Conservation (phyloP, 1,284 basidiomycete genomes). For the Salmacisia buchloeana region DNA sequence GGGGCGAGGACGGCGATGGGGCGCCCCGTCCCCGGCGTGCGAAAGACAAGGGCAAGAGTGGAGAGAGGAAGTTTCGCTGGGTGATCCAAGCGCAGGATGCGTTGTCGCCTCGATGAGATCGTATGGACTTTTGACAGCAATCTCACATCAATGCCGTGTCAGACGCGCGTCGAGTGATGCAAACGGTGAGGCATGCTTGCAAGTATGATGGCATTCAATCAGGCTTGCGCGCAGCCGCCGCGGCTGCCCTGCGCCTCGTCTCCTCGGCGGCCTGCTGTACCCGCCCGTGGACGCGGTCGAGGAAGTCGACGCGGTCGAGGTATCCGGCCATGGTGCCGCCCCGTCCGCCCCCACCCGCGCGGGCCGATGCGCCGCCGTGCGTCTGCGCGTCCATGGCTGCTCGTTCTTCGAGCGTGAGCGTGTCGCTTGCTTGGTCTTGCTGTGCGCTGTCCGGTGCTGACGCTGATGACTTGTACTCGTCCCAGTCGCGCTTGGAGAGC, state of each 20-base stretch:
- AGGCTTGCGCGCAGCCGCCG: too few relatives aligned
- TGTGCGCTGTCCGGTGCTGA: neutral
- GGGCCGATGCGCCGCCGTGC: conserved; percentile 24
- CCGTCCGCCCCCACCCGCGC: too few relatives aligned
- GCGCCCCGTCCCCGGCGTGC: too few relatives aligned
- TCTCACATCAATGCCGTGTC: neutral
- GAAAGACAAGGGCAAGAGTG: neutral
- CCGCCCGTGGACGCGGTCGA: conserved; percentile 42
- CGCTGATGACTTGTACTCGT: conserved; percentile 17
- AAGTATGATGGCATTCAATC: too few relatives aligned
- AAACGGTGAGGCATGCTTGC: neutral
- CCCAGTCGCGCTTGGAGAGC: conserved; percentile 48
- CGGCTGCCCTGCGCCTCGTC: neutral
- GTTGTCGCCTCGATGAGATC: neutral
- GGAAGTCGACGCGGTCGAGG: conserved; percentile 40
- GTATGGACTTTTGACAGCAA: neutral
- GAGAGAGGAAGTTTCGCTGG: neutral
- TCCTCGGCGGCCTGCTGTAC: conserved; percentile 13
- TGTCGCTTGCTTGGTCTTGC: neutral
- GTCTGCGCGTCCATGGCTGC: conserved; percentile 48
- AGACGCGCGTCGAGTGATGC: too few relatives aligned
- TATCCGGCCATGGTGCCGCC: conserved; percentile 46
- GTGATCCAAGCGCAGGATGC: neutral
- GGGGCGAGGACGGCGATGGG: neutral
- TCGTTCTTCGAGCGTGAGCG: conserved; percentile 30